phyloP scores from a whole-genome alignment of 2,329 filamentous ascomycete genomes.

The Colletotrichum tropicicola region DNA sequence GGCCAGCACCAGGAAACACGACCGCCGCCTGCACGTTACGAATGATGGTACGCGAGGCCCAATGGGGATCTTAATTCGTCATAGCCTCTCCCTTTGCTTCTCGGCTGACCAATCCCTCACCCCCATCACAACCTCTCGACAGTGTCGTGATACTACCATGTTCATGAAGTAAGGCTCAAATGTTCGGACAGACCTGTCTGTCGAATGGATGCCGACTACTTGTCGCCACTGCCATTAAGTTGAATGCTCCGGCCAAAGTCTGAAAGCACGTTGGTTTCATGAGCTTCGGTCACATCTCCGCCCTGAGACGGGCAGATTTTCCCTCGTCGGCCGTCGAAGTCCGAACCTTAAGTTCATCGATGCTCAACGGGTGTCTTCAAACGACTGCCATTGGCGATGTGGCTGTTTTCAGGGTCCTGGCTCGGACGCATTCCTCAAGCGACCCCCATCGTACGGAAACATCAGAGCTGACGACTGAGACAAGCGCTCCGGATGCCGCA shows the following conservation, averaged over 20 bases:
- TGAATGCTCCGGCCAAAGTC: neutral
- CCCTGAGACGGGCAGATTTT: neutral
- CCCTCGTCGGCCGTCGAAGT: neutral
- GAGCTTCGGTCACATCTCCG: neutral
- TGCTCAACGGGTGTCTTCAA: neutral
- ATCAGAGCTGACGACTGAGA: slow-evolving; percentile 11
- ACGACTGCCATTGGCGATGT: neutral
- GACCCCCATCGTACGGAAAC: neutral
- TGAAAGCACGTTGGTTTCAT: neutral
- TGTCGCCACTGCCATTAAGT: neutral
- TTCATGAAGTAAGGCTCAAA: neutral
- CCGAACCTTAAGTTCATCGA: neutral
- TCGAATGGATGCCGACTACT: neutral
- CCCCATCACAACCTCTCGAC: neutral
- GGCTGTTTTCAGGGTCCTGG: slow-evolving; percentile 13
- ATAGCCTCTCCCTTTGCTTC: neutral
- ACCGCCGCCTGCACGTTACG: no score
- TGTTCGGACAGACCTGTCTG: neutral
- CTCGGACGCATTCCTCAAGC: neutral
- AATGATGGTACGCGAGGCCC: neutral
- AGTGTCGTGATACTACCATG: neutral
- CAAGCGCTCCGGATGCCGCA: neutral
- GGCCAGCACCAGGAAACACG: neutral
- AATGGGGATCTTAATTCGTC: neutral
- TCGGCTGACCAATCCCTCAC: neutral